Conservation (phyloP, 805 yeast genomes). For the Priceomyces haplophilus region DNA sequence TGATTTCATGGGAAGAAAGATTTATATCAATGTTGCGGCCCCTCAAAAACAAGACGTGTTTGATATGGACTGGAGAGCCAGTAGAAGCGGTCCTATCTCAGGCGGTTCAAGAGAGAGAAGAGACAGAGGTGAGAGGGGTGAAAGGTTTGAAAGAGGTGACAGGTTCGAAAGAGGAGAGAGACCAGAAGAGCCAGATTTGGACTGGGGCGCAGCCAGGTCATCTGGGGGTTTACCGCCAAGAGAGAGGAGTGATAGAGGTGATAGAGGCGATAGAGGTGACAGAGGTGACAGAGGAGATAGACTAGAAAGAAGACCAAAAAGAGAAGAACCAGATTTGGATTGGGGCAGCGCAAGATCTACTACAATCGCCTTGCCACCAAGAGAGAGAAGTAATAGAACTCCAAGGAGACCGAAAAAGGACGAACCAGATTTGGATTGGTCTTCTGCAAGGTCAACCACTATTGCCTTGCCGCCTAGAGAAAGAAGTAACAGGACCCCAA, state of each 20-base stretch:
- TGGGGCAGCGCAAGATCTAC: constrained; percentile 50
- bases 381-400: constrained; percentile 17
- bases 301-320: constrained; percentile 28
- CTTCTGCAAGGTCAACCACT: constrained; percentile 31
- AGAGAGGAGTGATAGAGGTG: constrained; percentile 25
- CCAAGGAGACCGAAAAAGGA: constrained; percentile 30
- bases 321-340: constrained; percentile 58
- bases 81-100: constrained; percentile 24
- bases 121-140: constrained; percentile 16
- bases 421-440: constrained; percentile 44
- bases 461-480: constrained; percentile 26
- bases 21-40: constrained; percentile 57
- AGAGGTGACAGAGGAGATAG: constrained; percentile 26
- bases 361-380: constrained; percentile 19
- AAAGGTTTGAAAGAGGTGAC: constrained; percentile 35
- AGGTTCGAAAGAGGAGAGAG: constrained; percentile 21
- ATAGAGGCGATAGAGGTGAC: constrained; percentile 39
- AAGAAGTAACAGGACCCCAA: constrained; percentile 24
- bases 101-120: constrained; percentile 22
- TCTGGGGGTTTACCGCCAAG: constrained; percentile 30
- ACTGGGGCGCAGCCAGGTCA: constrained; percentile 47
- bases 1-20: constrained; percentile 47
- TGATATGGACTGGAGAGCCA: constrained; percentile 46
- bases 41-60: constrained; percentile 47
- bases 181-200: constrained; percentile 41